Conservation (phyloP, 176 grass and related monocot genomes). For the Avena eriantha region DNA sequence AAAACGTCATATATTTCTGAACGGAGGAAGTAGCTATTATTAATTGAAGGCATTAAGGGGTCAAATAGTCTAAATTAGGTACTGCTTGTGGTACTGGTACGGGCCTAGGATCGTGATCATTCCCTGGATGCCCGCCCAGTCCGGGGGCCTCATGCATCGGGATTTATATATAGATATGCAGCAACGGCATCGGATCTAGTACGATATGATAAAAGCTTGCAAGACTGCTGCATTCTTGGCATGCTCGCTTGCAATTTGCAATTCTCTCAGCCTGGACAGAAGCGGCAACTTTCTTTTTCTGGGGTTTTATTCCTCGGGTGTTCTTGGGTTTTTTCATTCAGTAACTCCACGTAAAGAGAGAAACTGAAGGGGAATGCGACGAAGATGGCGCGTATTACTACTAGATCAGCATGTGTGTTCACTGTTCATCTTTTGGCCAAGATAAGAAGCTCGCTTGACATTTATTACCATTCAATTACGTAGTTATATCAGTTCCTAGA, state of each 20-base stretch:
- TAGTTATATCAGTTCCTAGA: conserved; percentile 9
- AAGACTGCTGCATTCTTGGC: neutral
- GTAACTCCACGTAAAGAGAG: neutral
- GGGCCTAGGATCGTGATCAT: neutral
- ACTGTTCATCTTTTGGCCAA: neutral
- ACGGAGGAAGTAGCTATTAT: no score
- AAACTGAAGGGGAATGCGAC: neutral
- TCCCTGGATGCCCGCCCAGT: neutral
- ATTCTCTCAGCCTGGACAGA: neutral
- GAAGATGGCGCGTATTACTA: no score
- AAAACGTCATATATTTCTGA: no score
- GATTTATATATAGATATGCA: neutral
- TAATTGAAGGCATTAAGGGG: neutral
- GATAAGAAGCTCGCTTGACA: neutral
- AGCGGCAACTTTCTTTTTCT: neutral
- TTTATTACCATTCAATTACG: conserved; percentile 32
- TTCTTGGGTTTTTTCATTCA: neutral
- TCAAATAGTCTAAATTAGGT: neutral
- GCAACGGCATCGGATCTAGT: neutral
- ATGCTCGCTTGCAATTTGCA: neutral
- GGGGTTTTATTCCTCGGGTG: neutral
- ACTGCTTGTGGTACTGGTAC: neutral
- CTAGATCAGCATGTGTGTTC: neutral
- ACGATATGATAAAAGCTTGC: neutral
- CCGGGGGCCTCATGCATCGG: neutral